phyloP scores from a whole-genome alignment of 1,284 basidiomycete species.

The Moniliella sp. region DNA sequence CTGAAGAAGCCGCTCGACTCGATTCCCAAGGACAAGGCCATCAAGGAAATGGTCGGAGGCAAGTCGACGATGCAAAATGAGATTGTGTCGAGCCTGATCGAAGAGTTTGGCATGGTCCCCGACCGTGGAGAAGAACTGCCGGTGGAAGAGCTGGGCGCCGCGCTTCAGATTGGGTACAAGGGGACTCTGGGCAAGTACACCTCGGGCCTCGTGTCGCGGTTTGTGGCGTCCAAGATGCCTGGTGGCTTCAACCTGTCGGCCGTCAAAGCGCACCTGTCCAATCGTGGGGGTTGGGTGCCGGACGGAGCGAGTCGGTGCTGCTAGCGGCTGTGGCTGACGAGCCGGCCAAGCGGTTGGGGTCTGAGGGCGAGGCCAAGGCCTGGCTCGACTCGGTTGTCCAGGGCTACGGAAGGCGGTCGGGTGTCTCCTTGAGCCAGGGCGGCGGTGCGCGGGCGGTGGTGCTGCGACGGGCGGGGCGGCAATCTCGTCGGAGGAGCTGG shows the following conservation, averaged over 20 bases:
- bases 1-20: conserved; percentile 82
- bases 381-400: conserved; percentile 74
- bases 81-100: conserved; percentile 42
- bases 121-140: conserved; percentile 95
- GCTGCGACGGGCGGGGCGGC: conserved; percentile 39
- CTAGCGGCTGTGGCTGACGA: conserved; percentile 75
- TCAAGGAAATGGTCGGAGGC: conserved; percentile 92
- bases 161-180: conserved; percentile 57
- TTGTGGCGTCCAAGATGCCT: conserved; percentile 88
- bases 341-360: conserved; percentile 73
- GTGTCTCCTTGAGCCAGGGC: conserved; percentile 48
- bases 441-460: conserved; percentile 45
- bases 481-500: conserved; percentile 93
- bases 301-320: conserved; percentile 70
- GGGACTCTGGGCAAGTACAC: conserved; percentile 86
- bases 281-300: conserved; percentile 61
- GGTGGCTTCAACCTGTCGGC: conserved; percentile 89
- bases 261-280: conserved; percentile 46
- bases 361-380: conserved; percentile 72
- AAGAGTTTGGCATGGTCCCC: conserved; percentile 39
- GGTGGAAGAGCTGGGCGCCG: conserved; percentile 64
- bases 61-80: conserved; percentile 96
- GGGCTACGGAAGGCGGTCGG: conserved; percentile 62
- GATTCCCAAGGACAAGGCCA: conserved; percentile 72
- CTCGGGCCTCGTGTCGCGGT: conserved; percentile 68